These are phyloP conservation scores for Huiozyma naganishii DNA, from an alignment of 805 yeast genomes.

Conservation along the genomic window DNA sequence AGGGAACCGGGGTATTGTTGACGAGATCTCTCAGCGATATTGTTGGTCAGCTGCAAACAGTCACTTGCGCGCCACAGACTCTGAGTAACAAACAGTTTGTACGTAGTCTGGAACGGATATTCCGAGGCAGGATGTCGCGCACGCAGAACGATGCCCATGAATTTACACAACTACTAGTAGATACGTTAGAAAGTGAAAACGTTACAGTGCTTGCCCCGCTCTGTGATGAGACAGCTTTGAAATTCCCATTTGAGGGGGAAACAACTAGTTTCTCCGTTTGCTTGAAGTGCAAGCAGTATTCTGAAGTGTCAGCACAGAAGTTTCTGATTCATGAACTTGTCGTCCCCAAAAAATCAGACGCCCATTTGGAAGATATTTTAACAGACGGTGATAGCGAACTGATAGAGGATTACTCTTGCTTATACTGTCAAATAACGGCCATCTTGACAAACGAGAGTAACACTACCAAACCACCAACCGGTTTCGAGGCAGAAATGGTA, in stretches of 20 bases:
- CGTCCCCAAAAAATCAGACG: slow-evolving; percentile 47
- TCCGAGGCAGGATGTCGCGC: slow-evolving; percentile 62
- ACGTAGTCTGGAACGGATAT: slow-evolving; percentile 59
- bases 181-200: slow-evolving; percentile 44
- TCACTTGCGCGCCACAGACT: slow-evolving; percentile 41
- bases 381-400: slow-evolving; percentile 51
- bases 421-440: slow-evolving; percentile 48
- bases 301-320: slow-evolving; percentile 47
- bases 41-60: slow-evolving; percentile 55
- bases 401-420: slow-evolving; percentile 71
- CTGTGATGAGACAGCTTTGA: slow-evolving; percentile 37
- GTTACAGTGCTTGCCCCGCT: too few species aligned
- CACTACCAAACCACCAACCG: slow-evolving; percentile 7
- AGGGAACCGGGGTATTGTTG: slow-evolving; percentile 12
- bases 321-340: slow-evolving; percentile 65
- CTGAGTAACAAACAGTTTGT: slow-evolving; percentile 73
- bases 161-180: slow-evolving; percentile 67
- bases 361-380: slow-evolving; percentile 44
- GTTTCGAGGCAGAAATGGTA: slow-evolving; percentile 22
- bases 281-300: slow-evolving; percentile 48
- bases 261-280: slow-evolving; percentile 61
- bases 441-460: slow-evolving; percentile 30
- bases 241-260: slow-evolving; percentile 63
- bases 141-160: slow-evolving; percentile 96
- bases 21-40: slow-evolving; percentile 15